These are phyloP conservation scores for Paramecium sexaurelia DNA, from an alignment of 73 alveolate genomes.

Conservation along the genomic window DNA sequence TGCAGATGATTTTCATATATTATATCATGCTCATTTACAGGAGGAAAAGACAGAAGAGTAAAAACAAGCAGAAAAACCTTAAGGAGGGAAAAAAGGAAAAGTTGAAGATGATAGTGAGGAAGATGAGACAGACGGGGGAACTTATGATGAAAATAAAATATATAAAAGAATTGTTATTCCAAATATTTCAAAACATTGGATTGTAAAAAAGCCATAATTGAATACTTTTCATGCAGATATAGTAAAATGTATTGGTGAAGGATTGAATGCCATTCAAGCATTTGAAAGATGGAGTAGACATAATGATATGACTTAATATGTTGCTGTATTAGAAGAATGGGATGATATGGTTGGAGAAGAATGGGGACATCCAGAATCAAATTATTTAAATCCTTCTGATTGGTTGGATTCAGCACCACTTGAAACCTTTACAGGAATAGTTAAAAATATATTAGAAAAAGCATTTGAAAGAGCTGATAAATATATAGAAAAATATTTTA, in stretches of 20 bases:
- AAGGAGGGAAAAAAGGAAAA: conserved; percentile 11
- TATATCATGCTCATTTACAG: conserved; percentile 76
- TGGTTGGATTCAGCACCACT: conserved; percentile 83
- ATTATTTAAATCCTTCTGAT: conserved; percentile 79
- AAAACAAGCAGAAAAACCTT: conserved; percentile 62
- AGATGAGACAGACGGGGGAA: conserved; percentile 66
- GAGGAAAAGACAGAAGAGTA: conserved; percentile 62
- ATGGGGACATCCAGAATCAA: conserved; percentile 88
- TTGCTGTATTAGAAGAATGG: conserved; percentile 87
- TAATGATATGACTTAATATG: conserved; percentile 81
- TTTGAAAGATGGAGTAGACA: conserved; percentile 89
- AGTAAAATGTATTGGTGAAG: conserved; percentile 71
- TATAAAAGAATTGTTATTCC: conserved; percentile 57
- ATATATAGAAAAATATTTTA: conserved; percentile 69
- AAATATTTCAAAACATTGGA: conserved; percentile 55
- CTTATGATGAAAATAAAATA: conserved; percentile 62
- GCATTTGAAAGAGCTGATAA: conserved; percentile 76
- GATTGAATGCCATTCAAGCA: conserved; percentile 76
- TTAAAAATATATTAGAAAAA: conserved; percentile 68
- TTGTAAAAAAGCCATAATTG: conserved; percentile 41
- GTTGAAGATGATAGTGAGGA: conserved; percentile 74
- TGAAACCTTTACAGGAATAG: conserved; percentile 64
- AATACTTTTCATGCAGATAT: conserved; percentile 56
- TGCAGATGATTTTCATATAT: conserved; percentile 68
- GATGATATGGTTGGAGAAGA: conserved; percentile 90